Evolutionary conservation across 805 yeast species (phyloP), one percentile per base, ranked within the genome.

Genomic region (Starmerella vaccinii): DNA sequence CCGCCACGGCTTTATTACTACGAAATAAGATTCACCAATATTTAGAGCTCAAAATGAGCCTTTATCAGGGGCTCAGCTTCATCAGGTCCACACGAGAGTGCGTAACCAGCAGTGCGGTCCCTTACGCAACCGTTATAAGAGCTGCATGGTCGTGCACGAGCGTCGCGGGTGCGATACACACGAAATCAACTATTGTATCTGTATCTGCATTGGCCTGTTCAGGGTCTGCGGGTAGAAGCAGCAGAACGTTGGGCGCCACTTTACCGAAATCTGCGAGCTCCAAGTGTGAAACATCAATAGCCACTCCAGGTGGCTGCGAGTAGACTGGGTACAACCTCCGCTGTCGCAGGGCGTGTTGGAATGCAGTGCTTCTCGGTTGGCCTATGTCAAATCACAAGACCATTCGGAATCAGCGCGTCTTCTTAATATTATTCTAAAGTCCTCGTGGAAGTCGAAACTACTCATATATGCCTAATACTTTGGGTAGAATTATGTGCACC

Each of bases 281-380:
- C 62, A 88, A 57, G 60, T 81, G 87, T 5, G 95, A 82, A 1
- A 84, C 75, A 58, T 90, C 96, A 16, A 92, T 65, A 49, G 78
- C 78, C 1, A 86, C 55, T 23, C 49, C 54, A 2, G 54, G 53
- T n/a, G 53, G 46, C 22, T 54, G 49, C 8, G 97, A 97, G 61
- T 84, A 84, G 0, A 76, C 67, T 0, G 98, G 98, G 64, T 92
- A 92, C 61, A 79, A 78, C 22, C 89, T 70, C 54, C 95, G 77
- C 63, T 90, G 97, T 44, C 80, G 79, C 26, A 92, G 68, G 4
- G 92, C 67, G 61, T 85, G 52, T 72, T 75, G 7, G 83, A 74
- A 26, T 13, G 57, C 46, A 23, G 29, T 10, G 24, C 12, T 35
- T 22, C 1, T 18, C 5, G 46, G 30, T 13, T 12, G 39, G 12